phyloP scores from a whole-genome alignment of 2,329 filamentous ascomycete species.

The Trichophyton equinum region DNA sequence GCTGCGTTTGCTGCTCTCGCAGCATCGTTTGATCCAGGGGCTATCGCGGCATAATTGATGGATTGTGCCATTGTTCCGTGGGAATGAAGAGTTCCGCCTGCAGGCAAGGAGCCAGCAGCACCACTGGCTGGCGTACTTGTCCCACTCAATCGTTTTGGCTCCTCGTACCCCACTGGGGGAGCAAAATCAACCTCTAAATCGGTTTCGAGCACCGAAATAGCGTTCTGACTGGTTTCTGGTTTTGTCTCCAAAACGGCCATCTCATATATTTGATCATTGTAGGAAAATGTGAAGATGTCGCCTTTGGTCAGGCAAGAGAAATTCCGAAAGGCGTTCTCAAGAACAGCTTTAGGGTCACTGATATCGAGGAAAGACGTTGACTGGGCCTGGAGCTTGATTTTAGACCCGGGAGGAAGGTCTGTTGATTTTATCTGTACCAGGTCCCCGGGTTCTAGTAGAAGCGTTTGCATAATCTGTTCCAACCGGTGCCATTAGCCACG shows the following conservation, averaged over 20 bases:
- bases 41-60: constrained; percentile 92
- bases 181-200: constrained; percentile 96
- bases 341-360: constrained; percentile 88
- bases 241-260: constrained; percentile 91
- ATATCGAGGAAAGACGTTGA: constrained; percentile 90
- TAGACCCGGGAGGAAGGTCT: constrained; percentile 73
- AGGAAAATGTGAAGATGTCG: constrained; percentile 90
- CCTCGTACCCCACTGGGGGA: constrained; percentile 83
- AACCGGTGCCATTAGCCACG: constrained; percentile 6
- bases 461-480: constrained; percentile 80
- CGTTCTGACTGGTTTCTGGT: constrained; percentile 68
- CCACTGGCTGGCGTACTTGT: constrained; percentile 68
- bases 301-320: constrained; percentile 89
- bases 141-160: constrained; percentile 66
- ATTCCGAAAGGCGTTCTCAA: constrained; percentile 91
- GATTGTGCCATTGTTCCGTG: constrained; percentile 92
- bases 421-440: constrained; percentile 92
- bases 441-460: constrained; percentile 80
- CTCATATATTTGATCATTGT: constrained; percentile 88
- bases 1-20: constrained; percentile 49
- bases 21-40: constrained; percentile 58
- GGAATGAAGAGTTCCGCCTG: constrained; percentile 63
- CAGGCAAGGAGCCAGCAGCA: constrained; percentile 42
- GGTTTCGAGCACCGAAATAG: constrained; percentile 85
- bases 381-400: constrained; percentile 95